Base-by-base conservation (phyloP, 495 filamentous ascomycete species). In the Xylaria venustula region DNA sequence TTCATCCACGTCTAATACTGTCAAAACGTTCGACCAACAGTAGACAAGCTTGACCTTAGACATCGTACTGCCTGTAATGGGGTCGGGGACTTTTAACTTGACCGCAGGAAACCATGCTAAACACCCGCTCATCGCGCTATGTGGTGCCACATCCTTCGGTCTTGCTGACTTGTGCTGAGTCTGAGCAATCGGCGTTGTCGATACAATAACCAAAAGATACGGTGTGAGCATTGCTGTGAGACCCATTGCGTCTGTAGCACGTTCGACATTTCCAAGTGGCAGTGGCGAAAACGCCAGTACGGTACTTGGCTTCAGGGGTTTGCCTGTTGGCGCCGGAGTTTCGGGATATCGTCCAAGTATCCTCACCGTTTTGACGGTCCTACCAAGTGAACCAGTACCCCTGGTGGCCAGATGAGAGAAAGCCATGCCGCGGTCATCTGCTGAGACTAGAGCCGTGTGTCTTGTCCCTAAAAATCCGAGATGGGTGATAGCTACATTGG, bases 21-120 rank as follows among this genome's bases (percentile, higher is more conserved):
- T 97, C 58, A 99, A 77, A 28, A 98, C 85, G 67, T 97, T 97
- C 11, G 93, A 97, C 95, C 94, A 99, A 69, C 91, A 96, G 73
- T 98, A 99, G 1, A 90, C 92, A n/a, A 99, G 81, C 70, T 97
- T 98, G 45, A 88, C 87, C 67, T 85, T 86, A 15, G 90, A 91
- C 34, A 84, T 73, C 25, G 79, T 72, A 58, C 76, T 80, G 3
- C 77, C 81, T 19, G 81, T 81, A 20, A 71, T 69, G 0, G 83
- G 75, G 49, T 89, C 87, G 41, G 85, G 82, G 23, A 86, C 84
- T 73, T 97, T 98, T 40, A 98, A 76, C 66, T 90, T 94, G 52
- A 97, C 94, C 3, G 92, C 90, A 4, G 94, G 94, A 72, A 98
- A 99, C 94, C 94, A 99, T 17, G 94, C 92, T 55, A 99, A 73